Evolutionary conservation across 2,329 filamentous ascomycete species (phyloP).

Genomic region (Aureobasidium sp.): DNA sequence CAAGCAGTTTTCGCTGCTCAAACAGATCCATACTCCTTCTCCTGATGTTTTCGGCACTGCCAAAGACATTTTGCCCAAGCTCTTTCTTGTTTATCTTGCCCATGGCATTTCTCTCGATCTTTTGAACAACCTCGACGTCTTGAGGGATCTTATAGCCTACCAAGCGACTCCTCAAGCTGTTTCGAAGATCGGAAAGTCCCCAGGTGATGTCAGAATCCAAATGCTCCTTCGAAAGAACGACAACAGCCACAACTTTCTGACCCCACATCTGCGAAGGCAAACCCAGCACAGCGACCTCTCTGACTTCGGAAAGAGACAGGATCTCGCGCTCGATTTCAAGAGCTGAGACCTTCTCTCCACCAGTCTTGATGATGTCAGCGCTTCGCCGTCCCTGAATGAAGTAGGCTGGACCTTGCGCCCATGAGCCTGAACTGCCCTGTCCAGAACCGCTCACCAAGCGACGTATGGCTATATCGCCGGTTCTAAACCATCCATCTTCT

Average conservation of each 20-base stretch:
- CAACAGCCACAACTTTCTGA: slow-evolving; percentile 82
- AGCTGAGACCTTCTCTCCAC: slow-evolving; percentile 64
- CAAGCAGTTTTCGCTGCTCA: not conserved
- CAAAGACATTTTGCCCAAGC: not conserved
- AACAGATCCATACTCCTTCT: not conserved
- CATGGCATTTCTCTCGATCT: slow-evolving; percentile 89
- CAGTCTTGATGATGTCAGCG: slow-evolving; percentile 96
- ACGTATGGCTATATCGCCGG: slow-evolving; percentile 77
- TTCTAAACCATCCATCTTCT: slow-evolving; percentile 85
- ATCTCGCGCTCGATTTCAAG: slow-evolving; percentile 92
- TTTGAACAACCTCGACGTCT: slow-evolving; percentile 69
- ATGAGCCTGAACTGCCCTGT: slow-evolving; percentile 41
- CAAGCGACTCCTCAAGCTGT: not conserved
- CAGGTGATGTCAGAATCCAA: slow-evolving; percentile 30
- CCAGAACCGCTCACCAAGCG: slow-evolving; percentile 22
- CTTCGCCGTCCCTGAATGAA: slow-evolving; percentile 82
- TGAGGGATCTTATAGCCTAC: slow-evolving; percentile 54
- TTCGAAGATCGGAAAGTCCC: not conserved
- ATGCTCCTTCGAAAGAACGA: slow-evolving; percentile 59
- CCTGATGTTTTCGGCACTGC: not conserved
- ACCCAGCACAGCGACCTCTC: slow-evolving; percentile 81
- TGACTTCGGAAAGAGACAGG: slow-evolving; percentile 69
- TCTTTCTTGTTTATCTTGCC: slow-evolving; percentile 56
- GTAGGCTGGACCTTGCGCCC: slow-evolving; percentile 65
- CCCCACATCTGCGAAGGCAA: slow-evolving; percentile 86